These are phyloP conservation scores for Uronychia binucleata DNA, from an alignment of 73 alveolate genomes.

Conservation along the genomic window DNA sequence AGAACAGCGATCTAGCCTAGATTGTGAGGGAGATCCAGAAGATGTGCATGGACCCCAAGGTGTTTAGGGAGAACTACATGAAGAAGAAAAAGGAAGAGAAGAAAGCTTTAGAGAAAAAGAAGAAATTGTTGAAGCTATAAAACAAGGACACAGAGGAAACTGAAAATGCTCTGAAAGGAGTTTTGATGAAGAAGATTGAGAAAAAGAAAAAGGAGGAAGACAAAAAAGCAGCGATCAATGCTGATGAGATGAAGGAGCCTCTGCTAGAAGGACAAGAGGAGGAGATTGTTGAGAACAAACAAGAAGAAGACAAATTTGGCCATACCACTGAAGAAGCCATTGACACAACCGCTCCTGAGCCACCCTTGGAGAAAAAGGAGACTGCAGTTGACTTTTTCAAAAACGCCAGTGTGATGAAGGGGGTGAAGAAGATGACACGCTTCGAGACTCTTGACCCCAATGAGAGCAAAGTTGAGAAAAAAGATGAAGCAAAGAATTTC, in stretches of 20 bases:
- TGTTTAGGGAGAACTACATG: not conserved
- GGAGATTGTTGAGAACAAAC: not conserved
- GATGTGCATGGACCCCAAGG: not conserved
- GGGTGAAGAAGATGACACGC: not conserved
- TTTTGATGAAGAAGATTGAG: too few relatives aligned
- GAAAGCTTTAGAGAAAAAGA: not conserved
- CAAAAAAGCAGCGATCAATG: not conserved
- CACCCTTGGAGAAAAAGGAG: not conserved
- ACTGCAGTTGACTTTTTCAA: not conserved
- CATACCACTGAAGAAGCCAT: too few relatives aligned
- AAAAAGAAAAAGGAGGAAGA: not conserved
- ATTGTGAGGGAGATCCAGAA: conserved; percentile 24
- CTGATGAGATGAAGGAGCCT: not conserved
- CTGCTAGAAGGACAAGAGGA: not conserved
- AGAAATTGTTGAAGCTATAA: not conserved
- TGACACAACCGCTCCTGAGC: too few relatives aligned
- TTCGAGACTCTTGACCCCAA: not conserved
- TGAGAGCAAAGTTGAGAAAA: not conserved
- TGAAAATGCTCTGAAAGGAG: too few relatives aligned
- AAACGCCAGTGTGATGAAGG: not conserved
- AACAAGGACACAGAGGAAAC: not conserved
- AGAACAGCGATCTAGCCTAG: not conserved
- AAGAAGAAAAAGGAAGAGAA: not conserved
- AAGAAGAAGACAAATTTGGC: not conserved
- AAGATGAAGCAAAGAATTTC: not conserved